Evolutionary conservation across 768 basidiomycete genomes (phyloP).

Genomic region (Kwoniella dendrophila): DNA sequence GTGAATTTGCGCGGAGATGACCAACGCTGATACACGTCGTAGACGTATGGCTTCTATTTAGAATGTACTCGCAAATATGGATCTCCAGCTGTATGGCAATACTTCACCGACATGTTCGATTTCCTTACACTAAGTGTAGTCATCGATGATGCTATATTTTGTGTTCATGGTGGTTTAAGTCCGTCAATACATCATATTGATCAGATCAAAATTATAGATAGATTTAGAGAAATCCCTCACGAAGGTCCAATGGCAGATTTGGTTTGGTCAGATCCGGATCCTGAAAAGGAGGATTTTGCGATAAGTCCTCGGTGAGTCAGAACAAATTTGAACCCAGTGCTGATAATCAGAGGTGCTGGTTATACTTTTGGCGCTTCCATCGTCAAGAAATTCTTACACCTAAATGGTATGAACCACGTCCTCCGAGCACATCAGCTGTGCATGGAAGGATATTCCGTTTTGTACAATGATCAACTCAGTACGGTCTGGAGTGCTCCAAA

Average conservation of each 20-base stretch:
- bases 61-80: slow-evolving; percentile 98
- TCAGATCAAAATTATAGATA: slow-evolving; percentile 98
- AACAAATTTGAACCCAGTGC: slow-evolving; percentile 9
- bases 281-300: slow-evolving; percentile 98
- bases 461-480: slow-evolving; percentile 91
- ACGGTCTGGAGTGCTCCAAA: slow-evolving; percentile 99
- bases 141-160: slow-evolving; percentile 98
- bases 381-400: slow-evolving; percentile 93
- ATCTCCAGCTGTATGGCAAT: slow-evolving; percentile 93
- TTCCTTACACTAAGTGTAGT: slow-evolving; percentile 96
- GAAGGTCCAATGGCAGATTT: slow-evolving; percentile 99
- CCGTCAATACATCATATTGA: slow-evolving; percentile 99
- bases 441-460: slow-evolving; percentile 98
- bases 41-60: slow-evolving; percentile 99
- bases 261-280: slow-evolving; percentile 99
- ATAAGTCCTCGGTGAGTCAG: slow-evolving; percentile 88
- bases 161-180: slow-evolving; percentile 97
- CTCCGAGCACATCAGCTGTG: slow-evolving; percentile 97
- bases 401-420: slow-evolving; percentile 95
- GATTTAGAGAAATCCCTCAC: slow-evolving; percentile 98
- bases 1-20: slow-evolving; percentile 28
- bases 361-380: slow-evolving; percentile 99
- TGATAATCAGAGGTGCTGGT: slow-evolving; percentile 76
- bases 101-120: slow-evolving; percentile 99
- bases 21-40: slow-evolving; percentile 28